Evolutionary conservation across 345 rosid genomes (phyloP).

Genomic region (Geranium brycei): DNA sequence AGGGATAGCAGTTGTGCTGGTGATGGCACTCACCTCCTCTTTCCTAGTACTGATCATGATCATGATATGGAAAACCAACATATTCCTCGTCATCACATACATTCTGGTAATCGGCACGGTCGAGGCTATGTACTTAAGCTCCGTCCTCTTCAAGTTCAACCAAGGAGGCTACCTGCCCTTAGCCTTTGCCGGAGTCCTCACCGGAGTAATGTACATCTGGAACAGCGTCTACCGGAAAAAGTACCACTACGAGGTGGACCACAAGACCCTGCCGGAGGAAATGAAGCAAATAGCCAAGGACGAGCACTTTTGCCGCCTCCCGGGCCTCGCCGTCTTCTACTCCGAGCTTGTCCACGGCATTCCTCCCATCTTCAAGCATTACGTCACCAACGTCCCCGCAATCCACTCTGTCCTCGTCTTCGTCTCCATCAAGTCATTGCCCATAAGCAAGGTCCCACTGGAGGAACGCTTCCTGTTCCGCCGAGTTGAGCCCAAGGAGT

Average conservation of each 20-base stretch:
- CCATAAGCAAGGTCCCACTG: slow-evolving; percentile 11
- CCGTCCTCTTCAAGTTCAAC: slow-evolving; percentile 17
- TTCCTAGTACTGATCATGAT: slow-evolving; percentile 15
- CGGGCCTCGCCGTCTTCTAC: slow-evolving; percentile 20
- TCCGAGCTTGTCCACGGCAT: slow-evolving; percentile 24
- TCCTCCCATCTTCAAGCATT: slow-evolving; percentile 19
- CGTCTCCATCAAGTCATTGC: slow-evolving; percentile 18
- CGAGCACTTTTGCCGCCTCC: slow-evolving; percentile 2
- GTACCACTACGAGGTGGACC: slow-evolving; percentile 17
- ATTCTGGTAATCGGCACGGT: slow-evolving; percentile 11
- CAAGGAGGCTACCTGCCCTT: slow-evolving; percentile 24
- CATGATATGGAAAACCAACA: slow-evolving; percentile 24
- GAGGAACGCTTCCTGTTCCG: slow-evolving; percentile 21
- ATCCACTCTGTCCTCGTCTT: slow-evolving; percentile 22
- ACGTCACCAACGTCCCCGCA: slow-evolving; percentile 9
- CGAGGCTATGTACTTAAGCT: slow-evolving; percentile 17
- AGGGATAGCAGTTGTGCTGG: slow-evolving; percentile 29
- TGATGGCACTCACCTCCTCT: slow-evolving; percentile 19
- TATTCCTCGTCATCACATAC: slow-evolving; percentile 13
- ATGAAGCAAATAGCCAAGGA: neutral
- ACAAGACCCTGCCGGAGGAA: slow-evolving; percentile 4
- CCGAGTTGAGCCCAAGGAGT: slow-evolving; percentile 7
- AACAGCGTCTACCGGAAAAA: slow-evolving; percentile 13
- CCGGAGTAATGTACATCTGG: slow-evolving; percentile 23
- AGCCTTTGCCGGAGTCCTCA: slow-evolving; percentile 7